Evolutionary conservation across 176 grass and related monocot species (phyloP).

Genomic region (Metroxylon sagu): DNA sequence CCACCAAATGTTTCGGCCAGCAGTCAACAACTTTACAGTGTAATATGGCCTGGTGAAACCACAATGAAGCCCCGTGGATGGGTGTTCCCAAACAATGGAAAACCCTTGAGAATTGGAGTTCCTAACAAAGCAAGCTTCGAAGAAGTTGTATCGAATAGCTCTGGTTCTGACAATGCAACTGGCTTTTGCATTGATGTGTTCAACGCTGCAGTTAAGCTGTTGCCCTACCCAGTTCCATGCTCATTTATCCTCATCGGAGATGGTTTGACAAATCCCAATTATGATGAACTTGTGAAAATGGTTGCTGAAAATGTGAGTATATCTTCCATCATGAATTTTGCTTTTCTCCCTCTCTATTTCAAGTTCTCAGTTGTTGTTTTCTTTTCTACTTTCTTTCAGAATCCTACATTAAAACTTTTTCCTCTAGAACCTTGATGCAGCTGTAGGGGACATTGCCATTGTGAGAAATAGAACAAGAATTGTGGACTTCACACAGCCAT

Average conservation of each 20-base stretch:
- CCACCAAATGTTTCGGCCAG: constrained; percentile 7
- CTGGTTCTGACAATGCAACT: constrained; percentile 2
- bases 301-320: constrained; percentile 6
- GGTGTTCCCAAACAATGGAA: constrained; percentile 20
- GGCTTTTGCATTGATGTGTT: constrained; percentile 18
- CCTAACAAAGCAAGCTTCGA: constrained; percentile 6
- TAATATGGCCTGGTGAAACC: constrained; percentile 18
- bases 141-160: constrained; percentile 5
- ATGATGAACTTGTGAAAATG: constrained; percentile 10
- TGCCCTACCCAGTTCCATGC: constrained; percentile 18
- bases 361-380: background rate
- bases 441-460: constrained; percentile 16
- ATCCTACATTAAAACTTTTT: background rate
- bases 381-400: background rate
- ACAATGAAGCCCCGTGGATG: constrained; percentile 7
- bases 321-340: background rate
- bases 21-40: constrained; percentile 7
- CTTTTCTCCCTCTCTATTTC: background rate
- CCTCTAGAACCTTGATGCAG: constrained; percentile 14
- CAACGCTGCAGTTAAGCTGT: constrained; percentile 9
- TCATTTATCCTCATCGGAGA: constrained; percentile 8
- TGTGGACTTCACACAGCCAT: constrained; percentile 18
- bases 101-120: constrained; percentile 7
- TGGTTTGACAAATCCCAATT: constrained; percentile 6
- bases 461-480: constrained; percentile 16